Percentiles rank a stretch among this genome's conserved stretches.
Evolutionary conservation across 805 yeast species (phyloP).

Genomic region (Metschnikowia kunwiensis): DNA sequence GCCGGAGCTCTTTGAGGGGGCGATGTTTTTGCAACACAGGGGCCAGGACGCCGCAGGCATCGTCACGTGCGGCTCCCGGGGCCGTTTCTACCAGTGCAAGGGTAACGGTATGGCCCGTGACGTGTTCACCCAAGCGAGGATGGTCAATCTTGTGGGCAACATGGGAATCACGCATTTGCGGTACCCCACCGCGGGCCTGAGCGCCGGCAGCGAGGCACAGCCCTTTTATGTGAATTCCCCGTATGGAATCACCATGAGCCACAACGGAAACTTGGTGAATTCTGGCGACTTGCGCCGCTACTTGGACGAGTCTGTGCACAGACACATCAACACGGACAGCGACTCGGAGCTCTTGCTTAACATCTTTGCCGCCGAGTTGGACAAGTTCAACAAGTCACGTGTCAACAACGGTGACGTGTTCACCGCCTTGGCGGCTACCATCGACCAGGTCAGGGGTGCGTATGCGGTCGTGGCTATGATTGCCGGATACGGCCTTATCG

Average conservation of each 20-base stretch:
- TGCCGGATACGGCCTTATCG: constrained; percentile 94
- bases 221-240: constrained; percentile 98
- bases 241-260: constrained; percentile 85
- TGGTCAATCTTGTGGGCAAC: constrained; percentile 78
- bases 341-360: constrained; percentile 90
- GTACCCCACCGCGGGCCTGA: constrained; percentile 96
- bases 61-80: constrained; percentile 90
- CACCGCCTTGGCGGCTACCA: constrained; percentile 80
- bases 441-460: constrained; percentile 85
- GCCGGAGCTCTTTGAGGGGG: constrained; percentile 88
- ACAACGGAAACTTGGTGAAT: constrained; percentile 94
- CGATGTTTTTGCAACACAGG: constrained; percentile 89
- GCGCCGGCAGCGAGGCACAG: constrained; percentile 95
- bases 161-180: constrained; percentile 95
- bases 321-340: constrained; percentile 96
- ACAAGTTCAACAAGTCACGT: constrained; percentile 87
- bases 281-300: constrained; percentile 71
- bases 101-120: constrained; percentile 99
- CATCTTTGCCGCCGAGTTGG: constrained; percentile 88
- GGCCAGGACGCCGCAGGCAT: constrained; percentile 99
- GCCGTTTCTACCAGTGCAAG: constrained; percentile 93
- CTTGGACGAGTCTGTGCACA: constrained; percentile 90
- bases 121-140: constrained; percentile 83
- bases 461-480: constrained; percentile 93
- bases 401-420: constrained; percentile 89